Evolutionary conservation across 345 rosid genomes (phyloP), one percentile per base, ranked within the genome.

Genomic region (Hirschfeldia incana): DNA sequence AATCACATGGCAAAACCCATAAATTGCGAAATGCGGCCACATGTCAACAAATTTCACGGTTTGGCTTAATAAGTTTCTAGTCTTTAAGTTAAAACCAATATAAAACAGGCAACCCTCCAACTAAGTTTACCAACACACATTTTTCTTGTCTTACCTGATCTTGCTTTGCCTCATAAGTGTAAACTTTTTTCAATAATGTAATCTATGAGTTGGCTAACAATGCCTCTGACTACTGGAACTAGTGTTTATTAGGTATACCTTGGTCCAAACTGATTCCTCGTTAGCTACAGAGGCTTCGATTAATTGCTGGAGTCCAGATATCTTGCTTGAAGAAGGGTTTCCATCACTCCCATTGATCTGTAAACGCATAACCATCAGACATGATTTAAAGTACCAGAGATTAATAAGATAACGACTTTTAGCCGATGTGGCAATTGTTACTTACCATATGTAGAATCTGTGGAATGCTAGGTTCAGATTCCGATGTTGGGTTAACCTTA

Each of bases 401-500:
- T 3, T 67, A 26, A 64, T 11, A 9, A 27, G 10, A 13, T 32
- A 51, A n/a, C 8, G 57, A n/a, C 30, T 21, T 46, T 29, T 39
- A 61, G 72, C 51, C 69, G 7, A 85, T 75, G 90, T 28, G 57
- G 49, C 42, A 13, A 70, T 6, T 1, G 17, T 58, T 57, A 80
- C 70, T 87, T 67, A 95, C 99, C 94, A 87, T 83, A 82, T 91
- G 94, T 84, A 95, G 92, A 87, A 93, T 87, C 87, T 95, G 98
- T 69, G 98, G 97, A 82, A 95, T 90, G 87, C 99, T 93, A 80
- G 98, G 94, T 33, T 89, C 93, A 62, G 87, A 73, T 67, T 91
- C 97, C 42, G 82, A 68, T 67, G 77, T 76, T 33, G 90, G 74
- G 83, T 80, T 87, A 66, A 83, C 84, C 87, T 87, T 90, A 74